phyloP scores from a whole-genome alignment of 352 stramenopile species.

The Phytopythium vexans region DNA sequence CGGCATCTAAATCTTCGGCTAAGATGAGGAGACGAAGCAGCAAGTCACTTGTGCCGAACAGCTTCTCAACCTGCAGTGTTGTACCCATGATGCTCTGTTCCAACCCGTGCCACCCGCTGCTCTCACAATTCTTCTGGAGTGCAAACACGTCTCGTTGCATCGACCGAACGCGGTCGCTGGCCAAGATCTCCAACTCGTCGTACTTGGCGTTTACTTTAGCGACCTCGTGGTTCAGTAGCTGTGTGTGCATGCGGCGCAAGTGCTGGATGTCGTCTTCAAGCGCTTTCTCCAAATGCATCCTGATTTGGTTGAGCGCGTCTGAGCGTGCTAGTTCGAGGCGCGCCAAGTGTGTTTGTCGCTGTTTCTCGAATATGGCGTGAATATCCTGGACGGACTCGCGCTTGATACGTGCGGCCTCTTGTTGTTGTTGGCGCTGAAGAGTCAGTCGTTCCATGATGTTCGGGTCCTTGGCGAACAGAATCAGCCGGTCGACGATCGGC shows the following conservation, averaged over 20 bases:
- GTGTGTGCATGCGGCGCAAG: constrained; percentile 59
- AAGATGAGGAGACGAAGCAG: constrained; percentile 70
- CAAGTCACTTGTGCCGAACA: constrained; percentile 74
- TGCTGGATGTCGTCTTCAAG: constrained; percentile 63
- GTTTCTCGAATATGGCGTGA: constrained; percentile 40
- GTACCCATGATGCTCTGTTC: constrained; percentile 53
- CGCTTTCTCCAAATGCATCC: constrained; percentile 37
- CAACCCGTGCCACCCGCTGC: constrained; percentile 45
- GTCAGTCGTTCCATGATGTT: constrained; percentile 50
- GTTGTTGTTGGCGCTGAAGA: constrained; percentile 49
- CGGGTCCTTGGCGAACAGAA: constrained; percentile 65
- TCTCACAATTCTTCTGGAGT: constrained; percentile 52
- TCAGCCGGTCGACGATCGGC: constrained; percentile 60
- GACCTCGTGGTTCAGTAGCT: constrained; percentile 47
- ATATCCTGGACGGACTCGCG: constrained; percentile 42
- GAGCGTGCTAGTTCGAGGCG: constrained; percentile 36
- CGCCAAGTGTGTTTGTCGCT: constrained; percentile 28
- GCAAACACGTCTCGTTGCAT: constrained; percentile 43
- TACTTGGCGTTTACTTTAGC: constrained; percentile 68
- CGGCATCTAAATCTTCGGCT: constrained; percentile 63
- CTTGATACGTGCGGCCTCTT: constrained; percentile 48
- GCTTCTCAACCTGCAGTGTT: constrained; percentile 52
- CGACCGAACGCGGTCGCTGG: constrained; percentile 33
- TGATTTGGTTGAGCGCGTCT: constrained; percentile 38
- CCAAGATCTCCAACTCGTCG: constrained; percentile 32